Evolutionary conservation across 352 stramenopile species (phyloP), one percentile per base, ranked within the genome.

Genomic region (Phytophthora nicotianae): DNA sequence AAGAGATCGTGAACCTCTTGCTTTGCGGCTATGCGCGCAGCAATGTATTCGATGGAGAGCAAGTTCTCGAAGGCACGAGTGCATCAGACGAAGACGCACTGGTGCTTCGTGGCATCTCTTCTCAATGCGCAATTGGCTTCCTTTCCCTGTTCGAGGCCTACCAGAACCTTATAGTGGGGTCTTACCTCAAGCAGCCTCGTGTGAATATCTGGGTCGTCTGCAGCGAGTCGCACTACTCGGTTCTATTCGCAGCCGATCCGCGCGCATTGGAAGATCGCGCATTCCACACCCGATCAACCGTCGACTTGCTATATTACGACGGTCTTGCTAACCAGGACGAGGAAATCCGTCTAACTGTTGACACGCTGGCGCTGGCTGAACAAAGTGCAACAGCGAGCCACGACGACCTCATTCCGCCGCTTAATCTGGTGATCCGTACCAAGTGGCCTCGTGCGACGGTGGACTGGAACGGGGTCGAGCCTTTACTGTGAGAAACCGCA

Each of bases 1-100:
- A 99, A 58, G 97, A 99, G 67, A 79, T 99, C 21, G 97, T 99
- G 7, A 99, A 99, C 76, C 65, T 99, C 35, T 68, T 99, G n/a
- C 70, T 99, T 6, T 89, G 89, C 20, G 97, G 97, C 8, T 80
- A 90, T 37, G 95, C 95, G 6, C 83, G 78, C 52, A 97, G 89
- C 70, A 98, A 98, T 59, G 91, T 98, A 2, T 99, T 99, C 72
- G 83, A 99, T 64, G 93, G 96, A 11, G 63, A 77, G 9, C 83
- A 74, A 23, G 79, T 96, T 54, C 72, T 90, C 19, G 91, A 92
- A 55, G 80, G 70, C 13, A 41, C 67, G 0, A 83, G 67, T 47
- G 80, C 75, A 32, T 75, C 89, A 50, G 81, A 95, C 27, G 74
- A 74, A 11, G 90, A 69, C 7, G 68, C 68, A 0, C 40, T 96